Percentiles rank a stretch among this genome's conserved stretches.
Evolutionary conservation across 2,329 filamentous ascomycete species (phyloP).

Genomic region (Xylaria sp.): DNA sequence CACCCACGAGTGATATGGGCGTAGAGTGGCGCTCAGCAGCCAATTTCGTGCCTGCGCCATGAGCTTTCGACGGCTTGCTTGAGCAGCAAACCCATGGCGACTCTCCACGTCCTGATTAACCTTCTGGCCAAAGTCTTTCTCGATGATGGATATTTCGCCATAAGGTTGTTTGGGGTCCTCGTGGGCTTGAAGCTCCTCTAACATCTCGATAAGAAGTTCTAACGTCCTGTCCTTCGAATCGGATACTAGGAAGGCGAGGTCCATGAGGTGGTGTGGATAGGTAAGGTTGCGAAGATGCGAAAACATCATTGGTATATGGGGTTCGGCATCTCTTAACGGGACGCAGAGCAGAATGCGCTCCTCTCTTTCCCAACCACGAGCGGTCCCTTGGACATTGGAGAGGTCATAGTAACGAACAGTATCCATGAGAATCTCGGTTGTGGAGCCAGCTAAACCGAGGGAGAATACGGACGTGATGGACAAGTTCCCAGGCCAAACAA

Average conservation of each 20-base stretch:
- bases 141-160: slow-evolving; percentile 96
- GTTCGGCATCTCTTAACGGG: slow-evolving; percentile 89
- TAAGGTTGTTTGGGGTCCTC: slow-evolving; percentile 84
- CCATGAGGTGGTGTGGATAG: slow-evolving; percentile 95
- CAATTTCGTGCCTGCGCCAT: slow-evolving; percentile 99
- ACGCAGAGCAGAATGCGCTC: slow-evolving; percentile 96
- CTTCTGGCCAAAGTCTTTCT: slow-evolving; percentile 98
- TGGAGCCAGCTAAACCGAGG: slow-evolving; percentile 74
- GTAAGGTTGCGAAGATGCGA: slow-evolving; percentile 96
- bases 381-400: slow-evolving; percentile 88
- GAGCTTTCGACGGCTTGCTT: slow-evolving; percentile 90
- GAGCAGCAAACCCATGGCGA: slow-evolving; percentile 95
- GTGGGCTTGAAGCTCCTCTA: slow-evolving; percentile 83
- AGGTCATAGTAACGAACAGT: slow-evolving; percentile 98
- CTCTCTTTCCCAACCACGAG: slow-evolving; percentile 93
- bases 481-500: slow-evolving; percentile 76
- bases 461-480: slow-evolving; percentile 71
- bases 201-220: slow-evolving; percentile 75
- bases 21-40: slow-evolving; percentile 90
- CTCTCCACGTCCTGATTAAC: slow-evolving; percentile 98
- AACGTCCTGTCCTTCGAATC: slow-evolving; percentile 96
- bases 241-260: slow-evolving; percentile 95
- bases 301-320: slow-evolving; percentile 98
- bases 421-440: slow-evolving; percentile 82
- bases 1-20: slow-evolving; percentile 97